Evolutionary conservation across 768 basidiomycete genomes (phyloP), one percentile per base, ranked within the genome.

Genomic region (Mycena venus): DNA sequence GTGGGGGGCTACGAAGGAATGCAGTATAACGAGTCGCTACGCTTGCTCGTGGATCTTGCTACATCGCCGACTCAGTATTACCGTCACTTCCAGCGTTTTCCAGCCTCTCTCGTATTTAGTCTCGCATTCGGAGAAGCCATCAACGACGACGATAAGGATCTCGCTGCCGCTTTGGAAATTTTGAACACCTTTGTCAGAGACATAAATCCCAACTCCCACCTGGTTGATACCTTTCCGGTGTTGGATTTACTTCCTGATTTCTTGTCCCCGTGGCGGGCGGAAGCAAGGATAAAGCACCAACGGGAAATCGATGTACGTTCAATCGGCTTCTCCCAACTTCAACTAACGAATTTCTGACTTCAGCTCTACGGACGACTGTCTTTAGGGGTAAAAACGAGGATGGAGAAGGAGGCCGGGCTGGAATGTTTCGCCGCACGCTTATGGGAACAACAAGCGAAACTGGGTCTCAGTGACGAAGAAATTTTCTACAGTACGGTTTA

Each of bases 171-270:
- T 56, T 2, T 14, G 3, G 23, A 4, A 23, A 9, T 56, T 14
- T 19, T 67, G 14, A 15, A 4, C 3, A 40, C n/a, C 25, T 56
- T 55, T n/a, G 53, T 67, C 1, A 3, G 31, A 27, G 53, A 56
- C 19, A 53, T 27, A 4, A 38, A 32, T 21, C 65, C 65, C 8
- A 32, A 51, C 2, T 36, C 53, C 2, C 65, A 67, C 23, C 51
- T 55, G 17, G 65, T 67, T 11, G 65, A 67, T 56, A 67, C 65
- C 11, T 67, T 67, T n/a, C 65, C 65, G 14, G 38, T 55, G 3
- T 36, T 67, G 11, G 65, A 67, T 17, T 23, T 3, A 3, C 65
- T 67, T 9, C 65, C 65, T 25, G 51, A 42, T 9, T 67, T 67
- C 53, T 36, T 67, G 15, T 15, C 65, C 4, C 36, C 53, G 3